phyloP scores from a whole-genome alignment of 306 rosid genomes.

The Rosa lucieae region DNA sequence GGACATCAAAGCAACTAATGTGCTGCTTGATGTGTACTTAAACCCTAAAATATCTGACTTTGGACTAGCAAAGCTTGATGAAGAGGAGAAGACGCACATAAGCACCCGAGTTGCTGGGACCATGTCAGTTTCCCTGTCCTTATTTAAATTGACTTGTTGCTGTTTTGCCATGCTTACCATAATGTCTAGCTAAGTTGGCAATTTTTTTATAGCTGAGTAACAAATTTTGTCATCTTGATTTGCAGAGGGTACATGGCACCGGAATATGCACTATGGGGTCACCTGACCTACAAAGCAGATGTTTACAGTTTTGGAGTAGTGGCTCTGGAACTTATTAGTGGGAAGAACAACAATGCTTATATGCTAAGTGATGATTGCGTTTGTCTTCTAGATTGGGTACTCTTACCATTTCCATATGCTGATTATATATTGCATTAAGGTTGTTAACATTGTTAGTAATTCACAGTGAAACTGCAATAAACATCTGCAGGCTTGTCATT shows the following conservation, averaged over 20 bases:
- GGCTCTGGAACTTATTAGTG: constrained; percentile 60
- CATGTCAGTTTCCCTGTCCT: constrained; percentile 44
- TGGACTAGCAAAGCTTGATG: constrained; percentile 72
- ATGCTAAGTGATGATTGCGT: constrained; percentile 46
- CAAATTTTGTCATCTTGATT: constrained; percentile 3
- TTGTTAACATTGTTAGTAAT: background rate
- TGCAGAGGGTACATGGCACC: constrained; percentile 85
- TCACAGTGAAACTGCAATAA: background rate
- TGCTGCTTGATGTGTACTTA: constrained; percentile 55
- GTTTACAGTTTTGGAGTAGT: constrained; percentile 78
- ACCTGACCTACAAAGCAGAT: constrained; percentile 65
- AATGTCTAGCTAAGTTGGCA: background rate
- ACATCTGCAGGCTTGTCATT: constrained; percentile 57
- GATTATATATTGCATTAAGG: background rate
- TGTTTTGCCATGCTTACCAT: background rate
- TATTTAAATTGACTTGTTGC: background rate
- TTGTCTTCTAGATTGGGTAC: constrained; percentile 70
- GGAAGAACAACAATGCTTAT: constrained; percentile 58
- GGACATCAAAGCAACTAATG: constrained; percentile 82
- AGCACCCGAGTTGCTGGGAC: constrained; percentile 82
- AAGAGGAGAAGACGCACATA: constrained; percentile 69
- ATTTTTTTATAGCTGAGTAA: background rate
- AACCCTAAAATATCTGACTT: constrained; percentile 80
- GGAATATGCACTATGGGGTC: constrained; percentile 76
- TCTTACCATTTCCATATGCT: background rate